Base-by-base conservation (phyloP, 495 filamentous ascomycete species). In the Bacidia gigantensis region DNA sequence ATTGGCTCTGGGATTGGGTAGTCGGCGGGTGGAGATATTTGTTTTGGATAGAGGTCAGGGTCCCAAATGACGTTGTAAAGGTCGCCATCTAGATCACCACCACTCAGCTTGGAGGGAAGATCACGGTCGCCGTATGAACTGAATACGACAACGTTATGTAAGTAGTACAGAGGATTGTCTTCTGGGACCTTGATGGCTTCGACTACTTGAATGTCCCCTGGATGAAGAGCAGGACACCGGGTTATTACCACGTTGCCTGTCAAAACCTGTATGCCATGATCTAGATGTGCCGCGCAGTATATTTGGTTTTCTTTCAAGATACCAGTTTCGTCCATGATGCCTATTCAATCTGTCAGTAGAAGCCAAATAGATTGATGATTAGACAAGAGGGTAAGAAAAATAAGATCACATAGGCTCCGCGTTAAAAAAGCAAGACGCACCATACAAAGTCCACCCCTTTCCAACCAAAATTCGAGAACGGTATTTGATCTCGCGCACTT, bases 91-190 rank as follows among this genome's bases (percentile, higher is more conserved):
- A 94, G 70, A 66, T 92, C 87, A 14, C 87, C 87, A 0, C 87
- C 87, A 24, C 80, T 79, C 0, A 92, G 73, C 58, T 80, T 72
- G 52, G 82, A 87, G 1, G 87, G 86, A 0, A 92, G 68, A 59
- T 89, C 86, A 24, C 87, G 74, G 2, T 59, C 43, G 0, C 87
- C 87, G 20, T 78, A 67, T 55, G 76, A 75, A 46, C 79, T 83
- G 61, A 94, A 92, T 2, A 83, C 77, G n/a, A 94, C 71, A 51
- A 85, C 86, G 58, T 92, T 92, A 11, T 68, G 66, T 1, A 86
- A 67, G 1, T 66, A 56, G 0, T 59, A 51, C 1, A 92, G 72
- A 0, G 83, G 80, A 39, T 81, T 84, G n/a, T 66, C 59, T 0
- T 55, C 25, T 0, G 87, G 84, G 5, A 73, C 65, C 18, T 74